These are phyloP conservation scores for Entrophospora sp. DNA, from an alignment of 192 early-diverging fungal genomes.

Conservation along the genomic window DNA sequence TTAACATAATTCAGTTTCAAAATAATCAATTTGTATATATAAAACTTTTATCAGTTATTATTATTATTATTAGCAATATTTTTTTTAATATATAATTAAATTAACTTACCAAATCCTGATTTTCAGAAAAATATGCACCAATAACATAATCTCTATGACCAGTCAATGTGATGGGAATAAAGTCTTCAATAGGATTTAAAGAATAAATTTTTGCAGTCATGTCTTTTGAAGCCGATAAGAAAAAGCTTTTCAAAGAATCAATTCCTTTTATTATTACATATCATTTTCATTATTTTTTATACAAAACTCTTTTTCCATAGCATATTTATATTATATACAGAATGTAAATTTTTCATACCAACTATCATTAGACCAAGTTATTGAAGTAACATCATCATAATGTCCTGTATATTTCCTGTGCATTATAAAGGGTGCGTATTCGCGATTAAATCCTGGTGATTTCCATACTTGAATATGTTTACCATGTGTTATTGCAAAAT, in stretches of 20 bases:
- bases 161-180: conserved; percentile 61
- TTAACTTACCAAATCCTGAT: conserved; percentile 37
- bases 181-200: conserved; percentile 62
- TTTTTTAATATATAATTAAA: not conserved
- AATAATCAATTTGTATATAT: no score
- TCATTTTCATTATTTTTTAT: no score
- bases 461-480: conserved; percentile 84
- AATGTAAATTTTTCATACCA: conserved; percentile 30
- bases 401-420: conserved; percentile 72
- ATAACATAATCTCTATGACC: conserved; percentile 82
- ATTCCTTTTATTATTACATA: not conserved
- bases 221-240: conserved; percentile 60
- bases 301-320: no score
- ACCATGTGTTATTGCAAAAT: conserved; percentile 80
- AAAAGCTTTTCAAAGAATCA: conserved; percentile 26
- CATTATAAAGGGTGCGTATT: conserved; percentile 88
- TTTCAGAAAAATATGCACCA: conserved; percentile 73
- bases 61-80: not conserved
- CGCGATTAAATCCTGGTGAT: conserved; percentile 82
- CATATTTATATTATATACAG: no score
- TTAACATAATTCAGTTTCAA: not conserved
- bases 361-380: conserved; percentile 86
- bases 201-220: conserved; percentile 74
- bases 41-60: not conserved
- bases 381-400: conserved; percentile 73